Base-by-base conservation (phyloP, 2,329 filamentous ascomycete species). In the Trichoderma arundinaceum region DNA sequence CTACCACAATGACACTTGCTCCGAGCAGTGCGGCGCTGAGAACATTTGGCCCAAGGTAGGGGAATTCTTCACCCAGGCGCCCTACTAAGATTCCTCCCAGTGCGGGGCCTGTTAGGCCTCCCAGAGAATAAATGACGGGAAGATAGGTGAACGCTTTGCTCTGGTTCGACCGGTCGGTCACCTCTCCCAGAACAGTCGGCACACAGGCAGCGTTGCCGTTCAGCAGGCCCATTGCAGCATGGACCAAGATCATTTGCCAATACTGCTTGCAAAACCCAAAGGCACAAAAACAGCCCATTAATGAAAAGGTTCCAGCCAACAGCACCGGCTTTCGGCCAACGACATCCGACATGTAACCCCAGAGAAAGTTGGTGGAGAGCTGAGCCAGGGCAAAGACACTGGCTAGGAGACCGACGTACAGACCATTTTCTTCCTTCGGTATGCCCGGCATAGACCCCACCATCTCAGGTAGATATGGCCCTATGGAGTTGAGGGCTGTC, bases 141-240 rank as follows among this genome's bases (percentile, higher is more conserved):
- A 99, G 82, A 80, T 97, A 99, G 1, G 92, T 95, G 73, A 99
- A 99, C 0, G 93, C 95, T 61, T 86, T 86, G 73, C 92, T 95
- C 82, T 99, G 95, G 76, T 99, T 99, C 69, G 90, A 95, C 63
- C 92, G 88, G 75, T 98, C 94, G 1, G 95, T 99, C 60, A 99
- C 90, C 77, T 99, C 95, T 46, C 95, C 95, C 56, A 99, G 78
- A 56, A 94, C 96, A 0, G 95, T 97, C 7, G 92, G 94, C 13
- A 99, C 93, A 12, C 97, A 89, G 4, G 92, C 94, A 35, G 95
- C 93, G 73, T 99, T 99, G 60, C 95, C 95, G 76, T 98, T 99
- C 59, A 97, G 87, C 61, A 96, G 76, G 3, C 95, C 95, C 93
- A 98, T 97, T 69, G 94, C 80, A 1, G 90, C 87, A 75, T 99